Base-by-base conservation (phyloP, 1,284 basidiomycete genomes). In the Austroboletus niveus region DNA sequence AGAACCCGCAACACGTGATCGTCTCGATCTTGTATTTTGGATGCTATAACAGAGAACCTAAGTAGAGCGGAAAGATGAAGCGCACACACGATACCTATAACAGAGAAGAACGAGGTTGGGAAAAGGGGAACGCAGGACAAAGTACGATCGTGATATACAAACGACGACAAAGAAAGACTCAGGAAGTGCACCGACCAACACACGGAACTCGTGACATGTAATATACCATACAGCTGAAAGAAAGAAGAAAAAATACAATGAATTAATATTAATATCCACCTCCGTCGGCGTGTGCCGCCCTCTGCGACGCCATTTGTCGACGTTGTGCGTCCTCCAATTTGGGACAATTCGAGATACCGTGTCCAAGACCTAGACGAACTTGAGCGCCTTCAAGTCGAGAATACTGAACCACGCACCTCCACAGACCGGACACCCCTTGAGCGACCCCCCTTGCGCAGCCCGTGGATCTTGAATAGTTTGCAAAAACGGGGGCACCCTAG, bases 291-390 rank as follows among this genome's bases (percentile, higher is more conserved):
- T 87, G 80, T 30, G 76, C 77, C 35, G 79, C 78, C 45, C 86
- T 75, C 60, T 94, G 91, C n/a, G 86, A 85, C 6, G 92, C 91
- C 82, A 92, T 87, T 68, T 88, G 85, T 60, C 96, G 75, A 50
- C 94, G 77, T 67, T 96, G 93, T 1, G 87, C 82, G 59, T 99
- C 96, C 71, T 98, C 96, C 54, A 98, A 74, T 71, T 99, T 99
- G 15, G 97, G 97, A 66, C 97, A 99, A 64, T 95, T 94, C 9
- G 87, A 85, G 51, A 98, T 89, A 24, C 83, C 86, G 64, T 99
- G 97, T 29, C 96, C 96, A 47, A 99, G 82, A 64, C 92, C 89
- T 89, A 44, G 22, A 9, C 27, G 27, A 27, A 27, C 27, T 1
- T 27, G 27, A 27, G 27, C 27, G 8, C 27, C 22, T 24, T 24